These are phyloP conservation scores for Termitomyces sp. DNA, from an alignment of 768 basidiomycete species.

Conservation along the genomic window DNA sequence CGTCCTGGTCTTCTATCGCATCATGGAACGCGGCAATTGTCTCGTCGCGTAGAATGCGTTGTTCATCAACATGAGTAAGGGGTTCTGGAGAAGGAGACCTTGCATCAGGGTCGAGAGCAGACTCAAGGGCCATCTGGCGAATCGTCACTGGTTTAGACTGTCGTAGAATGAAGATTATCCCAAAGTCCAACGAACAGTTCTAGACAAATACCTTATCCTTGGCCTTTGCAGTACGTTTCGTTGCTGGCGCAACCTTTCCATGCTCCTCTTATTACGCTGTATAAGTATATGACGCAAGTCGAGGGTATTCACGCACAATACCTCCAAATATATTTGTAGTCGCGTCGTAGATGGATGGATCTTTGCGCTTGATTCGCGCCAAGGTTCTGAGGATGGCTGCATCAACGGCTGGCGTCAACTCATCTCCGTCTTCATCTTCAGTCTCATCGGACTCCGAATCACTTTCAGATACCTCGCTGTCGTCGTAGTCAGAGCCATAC, in stretches of 20 bases:
- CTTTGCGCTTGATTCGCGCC: conserved; percentile 73
- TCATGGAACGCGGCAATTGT: conserved; percentile 80
- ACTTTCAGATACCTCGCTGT: conserved; percentile 40
- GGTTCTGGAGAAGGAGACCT: conserved; percentile 55
- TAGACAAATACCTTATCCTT: conserved; percentile 46
- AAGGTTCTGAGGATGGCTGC: conserved; percentile 91
- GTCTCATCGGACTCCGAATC: conserved; percentile 76
- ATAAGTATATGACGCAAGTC: neutral
- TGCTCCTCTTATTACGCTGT: conserved; percentile 54
- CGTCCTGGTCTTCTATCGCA: conserved; percentile 29
- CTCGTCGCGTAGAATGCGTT: conserved; percentile 67
- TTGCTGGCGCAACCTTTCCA: conserved; percentile 34
- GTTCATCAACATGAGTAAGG: conserved; percentile 66
- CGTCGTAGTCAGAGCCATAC: conserved; percentile 72
- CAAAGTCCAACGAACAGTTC: neutral
- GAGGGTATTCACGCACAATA: conserved; percentile 20
- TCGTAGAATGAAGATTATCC: neutral
- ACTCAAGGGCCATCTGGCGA: conserved; percentile 65
- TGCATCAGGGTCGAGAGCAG: conserved; percentile 47
- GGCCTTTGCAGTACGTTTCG: conserved; percentile 17
- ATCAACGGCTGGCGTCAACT: conserved; percentile 89
- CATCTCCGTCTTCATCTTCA: conserved; percentile 93
- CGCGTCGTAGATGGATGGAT: conserved; percentile 79
- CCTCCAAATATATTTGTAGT: conserved; percentile 76
- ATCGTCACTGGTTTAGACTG: conserved; percentile 72